phyloP scores from a whole-genome alignment of 441 rosid genomes.

The Arabidopsis hybrid region DNA sequence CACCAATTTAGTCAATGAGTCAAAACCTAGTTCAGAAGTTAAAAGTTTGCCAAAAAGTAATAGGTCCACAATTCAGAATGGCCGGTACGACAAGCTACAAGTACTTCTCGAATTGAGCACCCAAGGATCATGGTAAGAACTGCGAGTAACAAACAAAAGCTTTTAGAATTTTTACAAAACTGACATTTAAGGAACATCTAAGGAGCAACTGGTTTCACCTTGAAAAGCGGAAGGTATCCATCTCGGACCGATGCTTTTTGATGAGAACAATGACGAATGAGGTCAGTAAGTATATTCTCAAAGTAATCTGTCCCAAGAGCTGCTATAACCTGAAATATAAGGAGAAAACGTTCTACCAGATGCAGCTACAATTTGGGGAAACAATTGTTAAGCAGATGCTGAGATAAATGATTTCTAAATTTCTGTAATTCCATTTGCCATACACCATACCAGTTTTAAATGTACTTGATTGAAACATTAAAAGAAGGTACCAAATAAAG shows the following conservation, averaged over 20 bases:
- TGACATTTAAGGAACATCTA: constrained; percentile 7
- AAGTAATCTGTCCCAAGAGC: constrained; percentile 78
- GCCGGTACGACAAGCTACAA: constrained; percentile 91
- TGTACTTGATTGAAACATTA: constrained; percentile 10
- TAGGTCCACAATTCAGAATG: constrained; percentile 79
- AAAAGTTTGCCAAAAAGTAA: constrained; percentile 26
- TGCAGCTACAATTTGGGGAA: constrained; percentile 10
- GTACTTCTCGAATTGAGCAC: constrained; percentile 93
- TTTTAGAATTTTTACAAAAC: constrained; percentile 21
- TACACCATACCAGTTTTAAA: constrained; percentile 24
- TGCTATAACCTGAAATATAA: constrained; percentile 67
- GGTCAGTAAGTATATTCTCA: constrained; percentile 84
- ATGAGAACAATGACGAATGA: constrained; percentile 92
- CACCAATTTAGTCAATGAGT: constrained; percentile 28
- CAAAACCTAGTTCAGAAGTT: constrained; percentile 27
- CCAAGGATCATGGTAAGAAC: constrained; percentile 97
- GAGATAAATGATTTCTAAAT: constrained; percentile 13
- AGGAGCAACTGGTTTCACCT: constrained; percentile 53
- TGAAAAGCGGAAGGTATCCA: constrained; percentile 95
- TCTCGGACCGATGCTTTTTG: constrained; percentile 94
- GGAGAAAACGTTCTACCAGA: constrained; percentile 19
- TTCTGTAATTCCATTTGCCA: background rate
- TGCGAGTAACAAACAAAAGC: constrained; percentile 46
- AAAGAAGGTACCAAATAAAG: constrained; percentile 9
- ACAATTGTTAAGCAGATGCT: constrained; percentile 15